phyloP scores from a whole-genome alignment of 371 early-diverging fungal genomes.

The Amoeboaphelidium protococcarum region DNA sequence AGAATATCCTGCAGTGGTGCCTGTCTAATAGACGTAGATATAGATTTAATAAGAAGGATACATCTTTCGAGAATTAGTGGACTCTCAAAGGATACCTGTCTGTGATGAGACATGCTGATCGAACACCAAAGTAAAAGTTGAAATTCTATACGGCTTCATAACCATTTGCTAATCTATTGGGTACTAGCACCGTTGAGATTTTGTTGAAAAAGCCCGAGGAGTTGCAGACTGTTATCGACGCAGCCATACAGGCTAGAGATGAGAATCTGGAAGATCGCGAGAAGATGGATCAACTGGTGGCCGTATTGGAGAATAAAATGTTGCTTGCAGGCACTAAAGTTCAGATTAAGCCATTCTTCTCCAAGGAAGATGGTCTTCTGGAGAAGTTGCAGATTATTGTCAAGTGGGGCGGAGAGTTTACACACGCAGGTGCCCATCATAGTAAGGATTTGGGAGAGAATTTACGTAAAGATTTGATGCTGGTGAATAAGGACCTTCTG shows the following conservation, averaged over 20 bases:
- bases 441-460: slow-evolving; percentile 72
- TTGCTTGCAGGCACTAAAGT: slow-evolving; percentile 70
- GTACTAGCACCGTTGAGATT: slow-evolving; percentile 39
- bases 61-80: slow-evolving; percentile 61
- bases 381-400: slow-evolving; percentile 63
- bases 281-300: slow-evolving; percentile 30
- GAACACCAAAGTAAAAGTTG: slow-evolving; percentile 90
- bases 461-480: slow-evolving; percentile 61
- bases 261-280: slow-evolving; percentile 21
- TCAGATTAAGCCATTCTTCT: slow-evolving; percentile 54
- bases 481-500: slow-evolving; percentile 55
- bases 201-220: slow-evolving; percentile 47
- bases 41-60: slow-evolving; percentile 14
- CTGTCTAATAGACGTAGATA: slow-evolving; percentile 18
- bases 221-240: slow-evolving; percentile 30
- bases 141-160: slow-evolving; percentile 29
- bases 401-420: slow-evolving; percentile 90
- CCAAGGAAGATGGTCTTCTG: slow-evolving; percentile 22
- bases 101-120: slow-evolving; percentile 79
- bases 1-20: slow-evolving; percentile 37
- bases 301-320: slow-evolving; percentile 49
- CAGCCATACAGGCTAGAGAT: slow-evolving; percentile 28
- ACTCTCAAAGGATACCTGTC: slow-evolving; percentile 67
- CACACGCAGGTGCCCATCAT: slow-evolving; percentile 79
- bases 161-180: slow-evolving; percentile 9